phyloP scores from a whole-genome alignment of 129 eudicot species.

The Flaveria linearis region DNA sequence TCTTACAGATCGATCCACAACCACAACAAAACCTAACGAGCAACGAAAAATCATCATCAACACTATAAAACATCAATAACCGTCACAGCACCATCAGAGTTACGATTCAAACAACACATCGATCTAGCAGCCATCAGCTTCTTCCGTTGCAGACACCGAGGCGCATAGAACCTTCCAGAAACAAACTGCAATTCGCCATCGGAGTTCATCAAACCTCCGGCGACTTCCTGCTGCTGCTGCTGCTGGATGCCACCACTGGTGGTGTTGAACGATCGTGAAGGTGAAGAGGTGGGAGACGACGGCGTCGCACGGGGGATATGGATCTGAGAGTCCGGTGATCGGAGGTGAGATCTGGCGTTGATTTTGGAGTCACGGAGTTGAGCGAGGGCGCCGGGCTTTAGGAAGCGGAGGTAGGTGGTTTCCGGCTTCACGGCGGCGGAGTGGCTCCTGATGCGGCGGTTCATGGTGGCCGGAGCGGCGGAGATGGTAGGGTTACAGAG shows the following conservation, averaged over 20 bases:
- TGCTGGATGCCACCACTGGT: conserved; percentile 16
- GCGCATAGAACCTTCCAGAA: conserved; percentile 38
- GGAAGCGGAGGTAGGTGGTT: conserved; percentile 33
- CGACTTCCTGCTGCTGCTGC: conserved; percentile 16
- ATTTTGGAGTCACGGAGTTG: conserved; percentile 49
- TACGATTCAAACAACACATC: conserved; percentile 21
- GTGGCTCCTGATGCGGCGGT: conserved; percentile 38
- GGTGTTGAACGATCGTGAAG: conserved; percentile 18
- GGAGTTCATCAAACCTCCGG: background rate
- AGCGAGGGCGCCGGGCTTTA: conserved; percentile 42
- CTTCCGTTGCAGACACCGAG: no score
- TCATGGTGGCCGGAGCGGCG: conserved; percentile 29
- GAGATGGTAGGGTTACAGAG: conserved; percentile 23
- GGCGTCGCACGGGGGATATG: conserved; percentile 29
- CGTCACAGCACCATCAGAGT: conserved; percentile 35
- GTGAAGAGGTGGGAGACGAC: conserved; percentile 30
- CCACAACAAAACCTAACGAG: background rate
- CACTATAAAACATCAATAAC: conserved; percentile 43
- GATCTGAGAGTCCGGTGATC: conserved; percentile 34
- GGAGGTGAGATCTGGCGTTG: conserved; percentile 47
- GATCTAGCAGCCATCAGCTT: conserved; percentile 47
- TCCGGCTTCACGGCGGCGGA: background rate
- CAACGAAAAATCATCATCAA: conserved; percentile 41
- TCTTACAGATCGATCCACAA: conserved; percentile 14
- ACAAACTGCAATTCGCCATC: conserved; percentile 39